Base-by-base conservation (phyloP, 441 rosid species). In the Codiaeum variegatum region DNA sequence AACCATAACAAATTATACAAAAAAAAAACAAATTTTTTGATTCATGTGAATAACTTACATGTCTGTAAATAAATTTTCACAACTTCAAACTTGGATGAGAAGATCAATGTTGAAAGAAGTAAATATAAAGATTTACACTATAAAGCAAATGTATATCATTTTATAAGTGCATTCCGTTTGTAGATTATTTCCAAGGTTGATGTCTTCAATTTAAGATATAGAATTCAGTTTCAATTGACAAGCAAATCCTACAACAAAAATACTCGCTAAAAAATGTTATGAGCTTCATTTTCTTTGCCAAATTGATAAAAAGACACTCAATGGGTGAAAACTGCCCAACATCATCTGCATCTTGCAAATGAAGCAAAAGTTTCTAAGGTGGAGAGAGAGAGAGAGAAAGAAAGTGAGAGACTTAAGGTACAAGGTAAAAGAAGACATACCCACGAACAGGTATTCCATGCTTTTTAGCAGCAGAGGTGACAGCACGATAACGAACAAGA, bases 371-470 rank as follows among this genome's bases (percentile, higher is more conserved):
- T 23, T 34, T 29, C 42, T 51, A 47, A 42, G 73, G 15, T 26
- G 51, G 67, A 47, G 13, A 6, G 47, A 36, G 6, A n/a, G n/a
- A n/a, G n/a, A n/a, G n/a, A n/a, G n/a, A 24, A 36, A 75, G 26
- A 13, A 24, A 36, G 38, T 32, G 40, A 61, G 64, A 61, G 42
- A 34, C 49, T 49, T 6, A 52, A 65, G 24, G 42, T 1, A 62
- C 29, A 59, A 24, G 71, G 56, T 29, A 76, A 31, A 62, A 81
- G 47, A 73, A 65, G 75, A 76, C 88, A 5, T 81, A 95, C 99
- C 98, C 98, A 36, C 96, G 99, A 77, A 92, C 90, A 26, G 96
- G 98, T 76, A 95, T 73, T 3, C 90, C 86, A 71, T 71, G 87
- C 82, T 79, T 82, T 69, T 91, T 91, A 74, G 99, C 98, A 67